Percentiles rank a stretch among this genome's conserved stretches.
These are phyloP conservation scores for Cutaneotrichosporon sp. DNA, from an alignment of 1,284 basidiomycete species.

Conservation along the genomic window DNA sequence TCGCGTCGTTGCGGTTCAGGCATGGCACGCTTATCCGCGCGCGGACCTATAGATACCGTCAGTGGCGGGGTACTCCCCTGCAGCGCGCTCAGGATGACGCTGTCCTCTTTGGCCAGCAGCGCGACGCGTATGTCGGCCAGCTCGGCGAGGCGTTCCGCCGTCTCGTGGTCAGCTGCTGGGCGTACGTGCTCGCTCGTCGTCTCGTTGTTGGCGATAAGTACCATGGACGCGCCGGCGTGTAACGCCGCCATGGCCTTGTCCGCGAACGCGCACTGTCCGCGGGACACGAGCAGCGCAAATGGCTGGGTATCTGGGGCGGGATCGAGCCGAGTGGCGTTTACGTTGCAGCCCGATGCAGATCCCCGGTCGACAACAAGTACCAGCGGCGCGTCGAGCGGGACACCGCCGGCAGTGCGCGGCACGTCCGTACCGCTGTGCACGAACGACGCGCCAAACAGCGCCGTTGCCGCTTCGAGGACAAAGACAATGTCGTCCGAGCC, in stretches of 20 bases:
- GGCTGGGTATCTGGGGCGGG: not conserved
- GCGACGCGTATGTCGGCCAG: conserved; percentile 27
- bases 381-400: not conserved
- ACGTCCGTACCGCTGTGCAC: not conserved
- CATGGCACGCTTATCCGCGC: not conserved
- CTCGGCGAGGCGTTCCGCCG: conserved; percentile 1
- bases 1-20: not conserved
- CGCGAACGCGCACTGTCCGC: conserved; percentile 75
- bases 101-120: conserved; percentile 27
- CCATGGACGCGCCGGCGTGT: conserved; percentile 62
- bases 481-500: not conserved
- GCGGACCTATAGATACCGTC: not conserved
- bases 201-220: conserved; percentile 59
- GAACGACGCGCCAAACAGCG: conserved; percentile 10
- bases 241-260: conserved; percentile 66
- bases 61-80: not conserved
- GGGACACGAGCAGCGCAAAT: conserved; percentile 30
- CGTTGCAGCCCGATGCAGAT: conserved; percentile 13
- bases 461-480: conserved; percentile 3
- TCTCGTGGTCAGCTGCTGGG: conserved; percentile 31
- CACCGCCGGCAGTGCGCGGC: not conserved
- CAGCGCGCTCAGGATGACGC: conserved; percentile 12
- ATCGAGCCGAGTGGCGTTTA: conserved; percentile 2
- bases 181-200: conserved; percentile 22
- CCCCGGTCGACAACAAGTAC: conserved; percentile 14